Percentiles rank a stretch among this genome's conserved stretches.
Evolutionary conservation across 371 early-diverging fungal genomes (phyloP).

Genomic region (Mortierella sp.): DNA sequence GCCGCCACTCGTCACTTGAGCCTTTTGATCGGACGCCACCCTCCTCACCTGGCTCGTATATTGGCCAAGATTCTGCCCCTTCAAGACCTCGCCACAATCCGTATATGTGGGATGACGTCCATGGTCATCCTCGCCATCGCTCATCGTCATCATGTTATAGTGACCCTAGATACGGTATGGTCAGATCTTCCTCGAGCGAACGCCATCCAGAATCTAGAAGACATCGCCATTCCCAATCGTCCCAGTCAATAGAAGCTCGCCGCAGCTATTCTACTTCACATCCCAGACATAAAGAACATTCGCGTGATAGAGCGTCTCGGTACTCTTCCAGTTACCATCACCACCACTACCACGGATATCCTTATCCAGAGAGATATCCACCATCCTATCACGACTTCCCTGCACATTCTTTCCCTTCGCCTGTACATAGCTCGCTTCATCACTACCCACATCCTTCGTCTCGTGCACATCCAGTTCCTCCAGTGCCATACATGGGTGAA

Average conservation of each 20-base stretch:
- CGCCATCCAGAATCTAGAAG: background rate
- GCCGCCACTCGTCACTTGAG: conserved; percentile 12
- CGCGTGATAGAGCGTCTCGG: background rate
- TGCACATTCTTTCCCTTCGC: background rate
- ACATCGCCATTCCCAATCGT: background rate
- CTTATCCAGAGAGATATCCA: background rate
- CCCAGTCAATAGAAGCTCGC: background rate
- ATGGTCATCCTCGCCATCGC: background rate
- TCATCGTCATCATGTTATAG: conserved; percentile 11
- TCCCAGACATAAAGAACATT: background rate
- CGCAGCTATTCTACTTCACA: background rate
- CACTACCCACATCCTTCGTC: background rate
- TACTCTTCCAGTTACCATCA: conserved; percentile 2
- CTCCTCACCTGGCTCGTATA: conserved; percentile 15
- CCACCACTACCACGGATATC: background rate
- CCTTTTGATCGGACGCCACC: conserved; percentile 28
- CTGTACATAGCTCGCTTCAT: conserved; percentile 3
- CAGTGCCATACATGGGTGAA: background rate
- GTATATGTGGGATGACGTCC: conserved; percentile 8
- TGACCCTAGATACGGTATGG: background rate
- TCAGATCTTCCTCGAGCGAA: too few species aligned
- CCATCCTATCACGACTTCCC: background rate
- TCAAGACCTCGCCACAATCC: conserved; percentile 22
- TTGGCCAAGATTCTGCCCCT: conserved; percentile 9
- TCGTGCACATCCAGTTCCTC: conserved; percentile 4